Percentiles rank a stretch among this genome's conserved stretches.
phyloP scores from a whole-genome alignment of 1,284 basidiomycete species.

The Megacollybia platyphylla region DNA sequence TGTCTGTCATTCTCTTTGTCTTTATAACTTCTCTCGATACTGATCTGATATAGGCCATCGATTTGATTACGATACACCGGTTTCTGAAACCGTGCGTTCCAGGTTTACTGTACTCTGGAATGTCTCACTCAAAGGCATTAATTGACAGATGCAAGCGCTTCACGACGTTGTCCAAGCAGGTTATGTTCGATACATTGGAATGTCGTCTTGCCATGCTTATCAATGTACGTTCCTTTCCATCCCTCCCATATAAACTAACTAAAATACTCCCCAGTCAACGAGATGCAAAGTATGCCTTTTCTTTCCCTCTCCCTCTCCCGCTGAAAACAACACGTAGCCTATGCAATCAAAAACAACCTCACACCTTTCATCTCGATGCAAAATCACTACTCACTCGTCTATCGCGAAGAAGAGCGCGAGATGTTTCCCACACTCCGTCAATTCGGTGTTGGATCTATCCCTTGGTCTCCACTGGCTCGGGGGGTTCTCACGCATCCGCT shows the following conservation, averaged over 20 bases:
- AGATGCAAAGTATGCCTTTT: slow-evolving; percentile 30
- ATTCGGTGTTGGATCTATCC: slow-evolving; percentile 29
- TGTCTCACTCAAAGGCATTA: background rate
- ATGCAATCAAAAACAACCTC: slow-evolving; percentile 37
- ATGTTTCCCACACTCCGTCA: slow-evolving; percentile 50
- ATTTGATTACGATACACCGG: slow-evolving; percentile 40
- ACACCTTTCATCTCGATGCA: slow-evolving; percentile 67
- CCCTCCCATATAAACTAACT: slow-evolving; percentile 1
- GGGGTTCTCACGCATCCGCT: slow-evolving; percentile 33
- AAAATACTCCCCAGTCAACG: slow-evolving; percentile 19
- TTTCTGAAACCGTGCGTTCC: slow-evolving; percentile 22
- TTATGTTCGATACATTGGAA: slow-evolving; percentile 57
- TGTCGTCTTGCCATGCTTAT: slow-evolving; percentile 36
- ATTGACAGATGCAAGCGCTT: slow-evolving; percentile 46
- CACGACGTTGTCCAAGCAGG: slow-evolving; percentile 57
- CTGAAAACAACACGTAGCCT: slow-evolving; percentile 14
- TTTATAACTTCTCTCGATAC: background rate
- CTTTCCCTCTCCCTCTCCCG: background rate
- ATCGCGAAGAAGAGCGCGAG: slow-evolving; percentile 59
- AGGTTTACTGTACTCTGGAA: background rate
- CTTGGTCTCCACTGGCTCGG: slow-evolving; percentile 37
- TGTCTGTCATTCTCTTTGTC: background rate
- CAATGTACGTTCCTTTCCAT: slow-evolving; percentile 25
- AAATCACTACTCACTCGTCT: slow-evolving; percentile 43
- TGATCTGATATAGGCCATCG: slow-evolving; percentile 23